Conservation (phyloP, 2,329 filamentous ascomycete genomes). For the Grosmannia penicillata region DNA sequence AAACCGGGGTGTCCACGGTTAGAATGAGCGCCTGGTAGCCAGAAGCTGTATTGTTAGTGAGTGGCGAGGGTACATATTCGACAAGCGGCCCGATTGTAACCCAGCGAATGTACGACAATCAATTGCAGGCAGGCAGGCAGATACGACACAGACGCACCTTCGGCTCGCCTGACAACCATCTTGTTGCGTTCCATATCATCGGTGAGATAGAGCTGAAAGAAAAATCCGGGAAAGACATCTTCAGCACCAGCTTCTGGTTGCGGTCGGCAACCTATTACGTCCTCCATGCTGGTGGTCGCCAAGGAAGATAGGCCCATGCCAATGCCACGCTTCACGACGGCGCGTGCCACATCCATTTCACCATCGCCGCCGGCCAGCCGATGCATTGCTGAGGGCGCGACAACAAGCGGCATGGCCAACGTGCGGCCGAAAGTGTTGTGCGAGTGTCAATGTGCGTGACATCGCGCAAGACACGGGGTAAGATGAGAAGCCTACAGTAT, state of each 20-base stretch:
- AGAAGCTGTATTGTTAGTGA: not conserved
- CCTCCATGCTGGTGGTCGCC: slow-evolving; percentile 27
- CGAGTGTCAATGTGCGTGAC: slow-evolving; percentile 22
- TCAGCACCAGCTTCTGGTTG: slow-evolving; percentile 25
- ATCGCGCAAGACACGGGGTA: slow-evolving; percentile 25
- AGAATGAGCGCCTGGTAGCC: slow-evolving; percentile 15
- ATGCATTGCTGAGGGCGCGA: slow-evolving; percentile 38
- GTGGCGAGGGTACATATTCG: too few relatives aligned
- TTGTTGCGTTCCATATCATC: slow-evolving; percentile 27
- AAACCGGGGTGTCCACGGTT: too few relatives aligned
- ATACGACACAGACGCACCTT: not conserved
- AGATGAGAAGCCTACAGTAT: slow-evolving; percentile 4
- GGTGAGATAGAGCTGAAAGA: slow-evolving; percentile 38
- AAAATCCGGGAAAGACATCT: too few relatives aligned
- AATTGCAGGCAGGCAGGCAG: not conserved
- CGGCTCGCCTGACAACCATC: slow-evolving; percentile 18
- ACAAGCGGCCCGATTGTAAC: too few relatives aligned
- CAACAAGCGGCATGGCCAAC: slow-evolving; percentile 26
- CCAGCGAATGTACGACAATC: not conserved
- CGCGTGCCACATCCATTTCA: slow-evolving; percentile 31
- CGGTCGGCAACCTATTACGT: slow-evolving; percentile 24
- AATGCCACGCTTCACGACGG: slow-evolving; percentile 25
- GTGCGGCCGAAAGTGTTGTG: slow-evolving; percentile 28
- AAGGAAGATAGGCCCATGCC: slow-evolving; percentile 33
- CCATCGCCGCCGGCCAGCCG: slow-evolving; percentile 35